These are phyloP conservation scores for Scedosporium boydii DNA, from an alignment of 2,329 filamentous ascomycete species.

Conservation along the genomic window DNA sequence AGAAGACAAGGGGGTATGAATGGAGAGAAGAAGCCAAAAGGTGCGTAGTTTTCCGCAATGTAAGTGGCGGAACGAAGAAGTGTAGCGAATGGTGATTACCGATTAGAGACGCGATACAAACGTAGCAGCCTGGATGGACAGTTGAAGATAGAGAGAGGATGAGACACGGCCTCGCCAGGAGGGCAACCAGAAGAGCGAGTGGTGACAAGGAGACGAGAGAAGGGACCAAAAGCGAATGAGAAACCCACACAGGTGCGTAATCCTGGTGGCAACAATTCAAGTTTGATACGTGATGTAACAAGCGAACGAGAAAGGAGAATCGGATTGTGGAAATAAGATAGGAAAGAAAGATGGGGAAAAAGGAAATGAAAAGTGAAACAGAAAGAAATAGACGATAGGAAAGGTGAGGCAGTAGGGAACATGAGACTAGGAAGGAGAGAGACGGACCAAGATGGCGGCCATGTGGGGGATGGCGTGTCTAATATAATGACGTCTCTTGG, in stretches of 20 bases:
- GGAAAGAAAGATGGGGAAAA: constrained; percentile 2
- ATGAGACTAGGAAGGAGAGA: not conserved
- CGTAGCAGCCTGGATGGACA: not conserved
- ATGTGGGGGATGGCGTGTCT: constrained; percentile 7
- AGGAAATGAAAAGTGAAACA: not conserved
- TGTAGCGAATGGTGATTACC: not conserved
- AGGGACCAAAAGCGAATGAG: not conserved
- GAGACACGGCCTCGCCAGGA: not conserved
- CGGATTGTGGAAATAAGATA: constrained; percentile 6
- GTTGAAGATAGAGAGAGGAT: not conserved
- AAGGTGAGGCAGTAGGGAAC: not conserved
- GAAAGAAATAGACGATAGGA: constrained; percentile 6
- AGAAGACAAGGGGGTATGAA: not conserved
- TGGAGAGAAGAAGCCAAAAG: not conserved
- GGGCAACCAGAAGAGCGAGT: not conserved
- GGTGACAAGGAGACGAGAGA: not conserved
- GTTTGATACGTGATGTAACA: not conserved
- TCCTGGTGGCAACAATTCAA: not conserved
- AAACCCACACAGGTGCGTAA: not conserved
- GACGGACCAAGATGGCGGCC: not conserved
- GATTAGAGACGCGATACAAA: not conserved
- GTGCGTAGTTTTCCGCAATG: too few relatives aligned
- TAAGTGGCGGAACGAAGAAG: not conserved
- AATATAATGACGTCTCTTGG: constrained; percentile 14
- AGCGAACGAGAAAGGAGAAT: not conserved